Conservation (phyloP, 169 alveolate genomes). For the Toxoplasma gondii region DNA sequence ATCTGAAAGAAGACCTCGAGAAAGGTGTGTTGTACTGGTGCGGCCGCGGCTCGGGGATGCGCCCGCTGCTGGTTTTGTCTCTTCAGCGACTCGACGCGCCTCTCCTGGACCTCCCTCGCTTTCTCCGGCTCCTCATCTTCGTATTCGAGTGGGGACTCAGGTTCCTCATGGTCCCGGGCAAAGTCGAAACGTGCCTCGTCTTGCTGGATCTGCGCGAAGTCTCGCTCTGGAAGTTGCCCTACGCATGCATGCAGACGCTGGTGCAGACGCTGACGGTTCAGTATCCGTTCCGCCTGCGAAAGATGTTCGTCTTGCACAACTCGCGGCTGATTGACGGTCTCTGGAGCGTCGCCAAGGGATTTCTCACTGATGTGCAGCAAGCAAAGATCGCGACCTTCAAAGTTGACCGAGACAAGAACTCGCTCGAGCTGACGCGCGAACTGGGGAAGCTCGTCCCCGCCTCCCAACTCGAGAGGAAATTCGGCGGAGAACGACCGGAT, state of each 20-base stretch:
- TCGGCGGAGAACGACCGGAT: slow-evolving; percentile 12
- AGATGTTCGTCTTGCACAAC: slow-evolving; percentile 73
- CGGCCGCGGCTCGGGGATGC: slow-evolving; percentile 71
- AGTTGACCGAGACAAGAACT: background rate
- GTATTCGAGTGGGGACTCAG: slow-evolving; percentile 76
- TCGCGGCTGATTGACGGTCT: slow-evolving; percentile 69
- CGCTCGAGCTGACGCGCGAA: background rate
- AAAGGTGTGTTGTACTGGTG: slow-evolving; percentile 74
- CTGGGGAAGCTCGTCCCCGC: background rate
- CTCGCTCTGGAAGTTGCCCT: slow-evolving; percentile 71
- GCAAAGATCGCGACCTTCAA: slow-evolving; percentile 65
- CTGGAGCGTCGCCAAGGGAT: slow-evolving; percentile 74
- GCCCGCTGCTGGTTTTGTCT: slow-evolving; percentile 68
- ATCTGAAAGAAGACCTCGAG: slow-evolving; percentile 63
- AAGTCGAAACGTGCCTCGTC: slow-evolving; percentile 77
- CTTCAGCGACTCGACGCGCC: slow-evolving; percentile 43
- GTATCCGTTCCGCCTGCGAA: slow-evolving; percentile 74
- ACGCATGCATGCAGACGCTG: slow-evolving; percentile 68
- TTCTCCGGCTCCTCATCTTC: slow-evolving; percentile 69
- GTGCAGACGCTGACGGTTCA: slow-evolving; percentile 73
- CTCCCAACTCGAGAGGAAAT: slow-evolving; percentile 49
- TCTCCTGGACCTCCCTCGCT: slow-evolving; percentile 51
- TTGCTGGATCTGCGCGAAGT: slow-evolving; percentile 74
- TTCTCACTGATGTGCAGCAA: slow-evolving; percentile 76
- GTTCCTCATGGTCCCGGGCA: slow-evolving; percentile 74